phyloP scores from a whole-genome alignment of 768 basidiomycete species.

The Mycena alexandri region DNA sequence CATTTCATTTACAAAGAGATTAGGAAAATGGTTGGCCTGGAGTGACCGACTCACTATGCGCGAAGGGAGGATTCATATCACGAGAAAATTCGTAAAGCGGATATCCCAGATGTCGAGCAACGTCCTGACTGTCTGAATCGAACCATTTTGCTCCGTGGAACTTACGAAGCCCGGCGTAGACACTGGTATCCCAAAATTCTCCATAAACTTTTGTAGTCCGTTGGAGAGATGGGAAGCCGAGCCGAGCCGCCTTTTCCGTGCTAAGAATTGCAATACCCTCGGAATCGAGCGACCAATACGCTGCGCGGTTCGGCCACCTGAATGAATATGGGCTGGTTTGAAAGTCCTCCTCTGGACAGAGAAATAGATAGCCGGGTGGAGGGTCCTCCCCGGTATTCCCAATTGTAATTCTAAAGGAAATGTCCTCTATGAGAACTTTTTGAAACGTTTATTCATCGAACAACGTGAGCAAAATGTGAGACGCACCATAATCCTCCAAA shows the following conservation, averaged over 20 bases:
- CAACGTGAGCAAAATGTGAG: no score
- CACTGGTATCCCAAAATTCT: neutral
- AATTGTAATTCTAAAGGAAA: neutral
- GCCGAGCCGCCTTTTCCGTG: neutral
- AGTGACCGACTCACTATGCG: no score
- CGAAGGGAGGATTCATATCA: no score
- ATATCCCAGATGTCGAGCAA: no score
- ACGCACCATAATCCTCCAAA: slow-evolving; percentile 1
- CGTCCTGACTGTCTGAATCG: slow-evolving; percentile 13
- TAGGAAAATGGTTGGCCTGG: no score
- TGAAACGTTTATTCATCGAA: no score
- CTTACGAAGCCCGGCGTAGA: slow-evolving; percentile 9
- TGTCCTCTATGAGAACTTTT: neutral
- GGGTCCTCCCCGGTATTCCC: no score
- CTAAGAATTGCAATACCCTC: neutral
- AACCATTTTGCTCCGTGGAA: slow-evolving; percentile 17
- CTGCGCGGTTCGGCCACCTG: slow-evolving; percentile 1
- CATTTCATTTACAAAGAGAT: no score
- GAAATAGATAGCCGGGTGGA: no score
- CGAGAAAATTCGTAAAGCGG: no score
- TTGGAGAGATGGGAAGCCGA: slow-evolving; percentile 11
- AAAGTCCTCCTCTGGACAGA: no score
- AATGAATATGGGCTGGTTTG: neutral
- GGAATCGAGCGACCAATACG: slow-evolving; percentile 19
- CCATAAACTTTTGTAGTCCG: neutral